Evolutionary conservation across 2,329 filamentous ascomycete genomes (phyloP).

Genomic region (Pseudocercospora ulei): DNA sequence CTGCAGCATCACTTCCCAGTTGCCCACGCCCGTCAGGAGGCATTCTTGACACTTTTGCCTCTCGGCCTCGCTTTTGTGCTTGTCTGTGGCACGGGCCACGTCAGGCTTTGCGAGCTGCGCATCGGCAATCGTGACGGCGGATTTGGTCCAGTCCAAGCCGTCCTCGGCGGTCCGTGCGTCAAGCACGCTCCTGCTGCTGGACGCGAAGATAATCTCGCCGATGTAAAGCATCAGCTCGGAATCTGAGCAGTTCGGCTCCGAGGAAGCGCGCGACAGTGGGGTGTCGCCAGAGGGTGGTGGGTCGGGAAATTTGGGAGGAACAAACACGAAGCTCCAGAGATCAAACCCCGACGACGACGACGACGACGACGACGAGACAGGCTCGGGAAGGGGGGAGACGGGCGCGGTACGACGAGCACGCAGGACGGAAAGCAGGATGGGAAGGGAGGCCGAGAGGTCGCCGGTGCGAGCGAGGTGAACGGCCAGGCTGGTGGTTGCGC

Average conservation of each 20-base stretch:
- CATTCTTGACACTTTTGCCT: conserved; percentile 61
- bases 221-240: conserved; percentile 81
- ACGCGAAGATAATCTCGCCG: conserved; percentile 78
- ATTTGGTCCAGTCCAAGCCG: conserved; percentile 79
- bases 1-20: conserved; percentile 74
- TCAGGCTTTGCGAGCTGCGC: conserved; percentile 33
- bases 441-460: conserved; percentile 59
- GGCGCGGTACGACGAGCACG: conserved; percentile 58
- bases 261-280: conserved; percentile 52
- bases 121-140: conserved; percentile 73
- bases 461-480: conserved; percentile 64
- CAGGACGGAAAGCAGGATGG: conserved; percentile 76
- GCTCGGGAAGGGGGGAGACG: conserved; percentile 34
- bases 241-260: conserved; percentile 61
- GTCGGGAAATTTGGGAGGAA: conserved; percentile 51
- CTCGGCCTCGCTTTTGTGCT: conserved; percentile 15
- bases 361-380: conserved; percentile 26
- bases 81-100: conserved; percentile 20
- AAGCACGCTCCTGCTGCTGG: conserved; percentile 23
- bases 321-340: conserved; percentile 29
- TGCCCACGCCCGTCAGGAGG: conserved; percentile 62
- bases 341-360: conserved; percentile 14
- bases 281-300: conserved; percentile 60
- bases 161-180: conserved; percentile 37
- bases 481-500: conserved; percentile 65